Evolutionary conservation across 305 asterid genomes (phyloP).

Genomic region (Salvia sclarea): DNA sequence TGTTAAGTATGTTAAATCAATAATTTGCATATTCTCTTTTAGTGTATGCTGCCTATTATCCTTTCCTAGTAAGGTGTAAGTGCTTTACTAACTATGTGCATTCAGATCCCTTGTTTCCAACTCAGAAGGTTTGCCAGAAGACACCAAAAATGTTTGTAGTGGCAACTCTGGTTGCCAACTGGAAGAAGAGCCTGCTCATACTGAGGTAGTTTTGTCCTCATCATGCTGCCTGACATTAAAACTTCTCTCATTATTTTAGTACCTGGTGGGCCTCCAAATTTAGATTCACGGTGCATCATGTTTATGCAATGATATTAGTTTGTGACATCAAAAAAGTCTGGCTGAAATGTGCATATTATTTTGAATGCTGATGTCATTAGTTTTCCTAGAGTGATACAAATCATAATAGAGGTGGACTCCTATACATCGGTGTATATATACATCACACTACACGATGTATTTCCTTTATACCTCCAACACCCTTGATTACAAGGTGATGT

Average conservation of each 20-base stretch:
- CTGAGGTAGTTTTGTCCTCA: conserved; percentile 54
- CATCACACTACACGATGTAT: too few relatives aligned
- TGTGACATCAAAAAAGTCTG: not conserved
- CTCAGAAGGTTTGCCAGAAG: conserved; percentile 51
- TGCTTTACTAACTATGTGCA: conserved; percentile 29
- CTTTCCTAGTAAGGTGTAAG: not conserved
- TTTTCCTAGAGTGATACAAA: not conserved
- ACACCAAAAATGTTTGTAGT: conserved; percentile 41
- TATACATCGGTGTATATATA: too few relatives aligned
- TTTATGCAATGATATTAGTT: not conserved
- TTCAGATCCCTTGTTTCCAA: conserved; percentile 63
- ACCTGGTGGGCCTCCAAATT: not conserved
- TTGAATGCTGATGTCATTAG: not conserved
- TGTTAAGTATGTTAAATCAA: conserved; percentile 58
- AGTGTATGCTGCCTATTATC: conserved; percentile 14
- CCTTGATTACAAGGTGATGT: too few relatives aligned
- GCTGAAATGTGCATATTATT: not conserved
- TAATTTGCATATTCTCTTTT: conserved; percentile 15
- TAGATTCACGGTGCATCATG: not conserved
- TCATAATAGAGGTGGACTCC: too few relatives aligned
- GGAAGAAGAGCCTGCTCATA: conserved; percentile 40
- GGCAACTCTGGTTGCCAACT: conserved; percentile 37
- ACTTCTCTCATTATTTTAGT: not conserved
- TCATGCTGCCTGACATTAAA: not conserved
- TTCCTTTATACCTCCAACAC: too few relatives aligned